A percentile compares a stretch with the other conserved stretches of the same genome.
These are phyloP conservation scores for Takakia lepidozioides DNA, from an alignment of 225 moss, liverwort and hornwort genomes.

Conservation along the genomic window DNA sequence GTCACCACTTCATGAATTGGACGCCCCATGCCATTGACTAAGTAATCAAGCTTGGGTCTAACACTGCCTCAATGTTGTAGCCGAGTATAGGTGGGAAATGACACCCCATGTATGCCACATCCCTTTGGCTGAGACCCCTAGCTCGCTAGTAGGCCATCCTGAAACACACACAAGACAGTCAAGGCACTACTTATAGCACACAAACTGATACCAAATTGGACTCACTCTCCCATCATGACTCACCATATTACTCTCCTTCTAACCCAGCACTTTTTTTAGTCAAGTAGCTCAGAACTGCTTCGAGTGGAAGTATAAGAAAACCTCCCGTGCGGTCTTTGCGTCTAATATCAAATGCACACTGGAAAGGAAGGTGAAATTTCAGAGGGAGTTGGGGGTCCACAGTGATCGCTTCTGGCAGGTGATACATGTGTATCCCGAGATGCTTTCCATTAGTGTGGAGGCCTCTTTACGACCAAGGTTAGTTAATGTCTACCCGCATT, in stretches of 20 bases:
- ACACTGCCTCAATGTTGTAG: conserved; percentile 67
- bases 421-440: conserved; percentile 75
- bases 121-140: conserved; percentile 47
- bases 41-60: conserved; percentile 79
- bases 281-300: too few relatives aligned
- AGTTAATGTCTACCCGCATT: background rate
- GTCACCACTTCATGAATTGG: conserved; percentile 60
- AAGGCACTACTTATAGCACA: background rate
- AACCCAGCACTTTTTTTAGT: too few relatives aligned
- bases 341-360: conserved; percentile 48
- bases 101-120: conserved; percentile 67
- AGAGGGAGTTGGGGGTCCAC: conserved; percentile 71
- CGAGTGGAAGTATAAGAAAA: too few relatives aligned
- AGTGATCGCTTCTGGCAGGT: conserved; percentile 49
- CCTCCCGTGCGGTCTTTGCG: too few relatives aligned
- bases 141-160: conserved; percentile 74
- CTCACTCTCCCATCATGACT: too few relatives aligned
- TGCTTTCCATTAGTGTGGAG: conserved; percentile 78
- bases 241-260: conserved; percentile 70
- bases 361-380: conserved; percentile 60
- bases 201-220: background rate
- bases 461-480: conserved; percentile 71
- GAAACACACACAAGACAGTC: too few relatives aligned
- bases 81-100: conserved; percentile 83
- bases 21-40: conserved; percentile 57